Percentiles rank a stretch among this genome's conserved stretches.
These are phyloP conservation scores for Leishmania martiniquensis DNA, from an alignment of 208 protist genomes.

Conservation along the genomic window DNA sequence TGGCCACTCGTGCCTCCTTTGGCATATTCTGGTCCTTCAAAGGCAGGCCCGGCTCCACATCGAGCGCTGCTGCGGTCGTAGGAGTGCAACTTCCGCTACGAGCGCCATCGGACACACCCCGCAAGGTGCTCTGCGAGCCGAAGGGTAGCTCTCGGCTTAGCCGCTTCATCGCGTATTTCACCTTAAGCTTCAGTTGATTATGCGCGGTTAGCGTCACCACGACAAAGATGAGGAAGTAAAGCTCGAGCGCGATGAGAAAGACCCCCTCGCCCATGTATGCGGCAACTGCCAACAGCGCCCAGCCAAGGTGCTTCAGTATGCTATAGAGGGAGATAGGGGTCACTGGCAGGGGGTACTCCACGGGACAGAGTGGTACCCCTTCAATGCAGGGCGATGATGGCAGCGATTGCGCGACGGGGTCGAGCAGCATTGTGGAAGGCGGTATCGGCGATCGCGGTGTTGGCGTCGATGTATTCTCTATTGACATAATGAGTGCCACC, in stretches of 20 bases:
- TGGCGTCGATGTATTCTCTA: constrained; percentile 11
- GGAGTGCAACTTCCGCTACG: neutral
- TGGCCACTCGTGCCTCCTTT: constrained; percentile 21
- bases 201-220: constrained; percentile 63
- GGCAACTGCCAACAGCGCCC: constrained; percentile 49
- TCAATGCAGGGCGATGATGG: constrained; percentile 28
- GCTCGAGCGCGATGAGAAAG: constrained; percentile 40
- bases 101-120: neutral
- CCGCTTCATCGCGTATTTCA: constrained; percentile 32
- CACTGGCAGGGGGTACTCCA: constrained; percentile 69
- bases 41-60: constrained; percentile 4
- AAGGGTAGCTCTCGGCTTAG: constrained; percentile 26
- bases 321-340: constrained; percentile 42
- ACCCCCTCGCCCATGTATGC: constrained; percentile 40
- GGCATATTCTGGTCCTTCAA: constrained; percentile 3
- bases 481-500: constrained; percentile 53
- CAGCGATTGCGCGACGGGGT: constrained; percentile 17
- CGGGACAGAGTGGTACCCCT: constrained; percentile 30
- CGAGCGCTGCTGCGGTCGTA: neutral
- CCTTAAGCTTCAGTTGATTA: constrained; percentile 45
- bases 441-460: neutral
- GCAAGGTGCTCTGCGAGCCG: neutral
- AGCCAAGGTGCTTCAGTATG: constrained; percentile 56
- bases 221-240: constrained; percentile 68
- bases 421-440: constrained; percentile 7